Evolutionary conservation across 2,329 filamentous ascomycete species (phyloP), one percentile per base, ranked within the genome.

Genomic region (Talaromyces verruculosus): DNA sequence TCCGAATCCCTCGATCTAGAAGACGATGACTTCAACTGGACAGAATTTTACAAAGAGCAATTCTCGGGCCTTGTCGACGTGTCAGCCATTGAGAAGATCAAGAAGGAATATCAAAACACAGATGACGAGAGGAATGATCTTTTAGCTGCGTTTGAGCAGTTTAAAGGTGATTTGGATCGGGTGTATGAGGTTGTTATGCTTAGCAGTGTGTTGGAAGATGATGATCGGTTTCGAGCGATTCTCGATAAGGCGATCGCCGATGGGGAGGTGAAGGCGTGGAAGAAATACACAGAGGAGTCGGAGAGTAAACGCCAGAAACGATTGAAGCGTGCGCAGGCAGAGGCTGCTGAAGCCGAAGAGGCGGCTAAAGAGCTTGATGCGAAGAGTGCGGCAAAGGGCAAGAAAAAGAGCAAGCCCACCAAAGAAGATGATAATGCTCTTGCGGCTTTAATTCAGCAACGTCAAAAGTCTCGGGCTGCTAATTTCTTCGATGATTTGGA

Each of bases 121-220:
- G 90, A 92, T 2, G 92, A 98, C 77, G 95, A 99, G 81, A 87
- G 85, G 71, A 83, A 85, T 58, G 93, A 96, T 74, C 72, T 99
- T 1, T 81, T 99, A 4, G 81, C 84, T 13, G 91, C 91, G 1
- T 99, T 94, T 78, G 87, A 88, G 71, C 83, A 88, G 69, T 81
- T 80, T 73, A 83, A 92, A 74, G 95, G 95, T 39, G 84, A 91
- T 68, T 88, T 98, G 87, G 87, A 90, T 72, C 79, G 79, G 19
- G 80, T 99, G 0, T 98, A 96, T 78, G 87, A 93, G 74, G 81
- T 82, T 0, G 90, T 99, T 47, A 96, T 99, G 88, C 84, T 97
- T 53, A 96, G 92, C 71, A 86, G 94, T 73, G 88, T 93, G 10
- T 75, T 92, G 1, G 88, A 90, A 63, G 95, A 99, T 71, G 95